Evolutionary conservation across 495 filamentous ascomycete species (phyloP).

Genomic region (Penicillium argentinense): DNA sequence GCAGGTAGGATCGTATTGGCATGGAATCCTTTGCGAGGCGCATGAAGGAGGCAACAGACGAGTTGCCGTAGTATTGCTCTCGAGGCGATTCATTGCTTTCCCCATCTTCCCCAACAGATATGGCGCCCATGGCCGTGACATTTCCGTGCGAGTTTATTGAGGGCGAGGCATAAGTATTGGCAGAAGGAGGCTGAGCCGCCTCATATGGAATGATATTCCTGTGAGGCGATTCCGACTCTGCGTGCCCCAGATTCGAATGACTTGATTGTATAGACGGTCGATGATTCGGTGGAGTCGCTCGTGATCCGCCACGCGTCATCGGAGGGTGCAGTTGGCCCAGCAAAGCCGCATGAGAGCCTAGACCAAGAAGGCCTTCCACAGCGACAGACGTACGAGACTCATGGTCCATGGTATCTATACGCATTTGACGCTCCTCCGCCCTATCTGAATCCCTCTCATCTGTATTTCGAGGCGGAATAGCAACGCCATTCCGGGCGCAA

Average conservation of each 20-base stretch:
- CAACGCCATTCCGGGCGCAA: constrained; percentile 31
- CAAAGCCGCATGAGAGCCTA: constrained; percentile 9
- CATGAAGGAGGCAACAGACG: constrained; percentile 45
- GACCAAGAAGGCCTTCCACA: constrained; percentile 23
- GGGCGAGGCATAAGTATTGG: constrained; percentile 14
- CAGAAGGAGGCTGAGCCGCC: neutral
- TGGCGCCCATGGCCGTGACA: constrained; percentile 39
- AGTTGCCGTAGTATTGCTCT: constrained; percentile 43
- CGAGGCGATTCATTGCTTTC: constrained; percentile 23
- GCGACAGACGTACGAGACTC: constrained; percentile 24
- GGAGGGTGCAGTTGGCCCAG: neutral
- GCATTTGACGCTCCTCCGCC: neutral
- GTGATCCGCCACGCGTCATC: neutral
- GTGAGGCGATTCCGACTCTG: constrained; percentile 9
- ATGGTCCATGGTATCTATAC: constrained; percentile 7
- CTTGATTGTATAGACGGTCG: neutral
- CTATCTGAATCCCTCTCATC: constrained; percentile 3
- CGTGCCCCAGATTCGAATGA: constrained; percentile 1
- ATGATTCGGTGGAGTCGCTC: neutral
- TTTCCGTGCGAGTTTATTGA: constrained; percentile 25
- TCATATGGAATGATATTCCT: neutral
- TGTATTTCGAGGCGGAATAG: constrained; percentile 14
- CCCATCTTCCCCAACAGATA: constrained; percentile 26
- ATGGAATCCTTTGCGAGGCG: constrained; percentile 32
- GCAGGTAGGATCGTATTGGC: constrained; percentile 18